Evolutionary conservation across 2,329 filamentous ascomycete genomes (phyloP).

Genomic region (Cercospora nicotianae): DNA sequence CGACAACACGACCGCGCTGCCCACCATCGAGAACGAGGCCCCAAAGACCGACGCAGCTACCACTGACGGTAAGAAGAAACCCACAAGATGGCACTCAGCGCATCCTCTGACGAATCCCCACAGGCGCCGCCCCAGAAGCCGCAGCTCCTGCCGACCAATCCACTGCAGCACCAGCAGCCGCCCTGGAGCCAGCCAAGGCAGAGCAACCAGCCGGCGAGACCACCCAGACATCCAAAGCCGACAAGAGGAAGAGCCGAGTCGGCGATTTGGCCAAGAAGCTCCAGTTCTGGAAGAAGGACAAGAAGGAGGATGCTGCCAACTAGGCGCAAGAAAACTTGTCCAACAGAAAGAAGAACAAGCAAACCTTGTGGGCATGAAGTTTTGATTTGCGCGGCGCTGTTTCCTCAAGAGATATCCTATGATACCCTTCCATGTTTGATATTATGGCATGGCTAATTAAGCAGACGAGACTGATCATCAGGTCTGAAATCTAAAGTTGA

Average conservation of each 20-base stretch:
- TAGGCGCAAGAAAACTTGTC: not conserved
- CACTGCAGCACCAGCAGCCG: slow-evolving; percentile 3
- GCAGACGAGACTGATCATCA: not conserved
- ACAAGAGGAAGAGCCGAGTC: slow-evolving; percentile 12
- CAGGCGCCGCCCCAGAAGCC: slow-evolving; percentile 5
- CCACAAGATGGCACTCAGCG: not conserved
- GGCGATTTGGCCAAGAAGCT: slow-evolving; percentile 16
- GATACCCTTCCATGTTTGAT: slow-evolving; percentile 15
- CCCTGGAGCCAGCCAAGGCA: not conserved
- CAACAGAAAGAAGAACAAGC: not conserved
- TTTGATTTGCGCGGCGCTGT: not conserved
- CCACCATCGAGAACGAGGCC: slow-evolving; percentile 1
- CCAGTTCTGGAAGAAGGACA: slow-evolving; percentile 19
- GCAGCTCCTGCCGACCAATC: not conserved
- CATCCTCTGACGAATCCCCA: not conserved
- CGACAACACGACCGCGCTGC: not conserved
- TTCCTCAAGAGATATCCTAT: slow-evolving; percentile 5
- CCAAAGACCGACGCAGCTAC: slow-evolving; percentile 1
- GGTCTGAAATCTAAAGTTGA: not conserved
- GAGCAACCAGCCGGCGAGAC: slow-evolving; percentile 8
- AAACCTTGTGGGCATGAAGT: not conserved
- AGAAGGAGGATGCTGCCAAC: slow-evolving; percentile 11
- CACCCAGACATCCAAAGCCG: slow-evolving; percentile 7
- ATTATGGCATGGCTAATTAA: slow-evolving; percentile 2
- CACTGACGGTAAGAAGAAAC: slow-evolving; percentile 4